Evolutionary conservation across 192 early-diverging fungal genomes (phyloP).

Genomic region (Backusella parvicylindrica): DNA sequence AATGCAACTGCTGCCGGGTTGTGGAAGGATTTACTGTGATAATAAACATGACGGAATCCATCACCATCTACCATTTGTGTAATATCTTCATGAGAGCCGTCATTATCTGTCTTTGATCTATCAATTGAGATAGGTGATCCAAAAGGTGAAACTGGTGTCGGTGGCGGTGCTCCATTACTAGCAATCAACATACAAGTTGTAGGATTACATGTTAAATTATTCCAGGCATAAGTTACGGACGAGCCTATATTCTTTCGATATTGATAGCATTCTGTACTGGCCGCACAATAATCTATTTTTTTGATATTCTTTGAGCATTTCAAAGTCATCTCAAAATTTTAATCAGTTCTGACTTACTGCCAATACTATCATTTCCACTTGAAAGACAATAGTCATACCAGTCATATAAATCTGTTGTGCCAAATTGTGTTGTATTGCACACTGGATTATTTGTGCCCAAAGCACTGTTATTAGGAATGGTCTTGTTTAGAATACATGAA

Average conservation of each 20-base stretch:
- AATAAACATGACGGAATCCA: background rate
- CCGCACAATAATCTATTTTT: constrained; percentile 19
- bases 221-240: constrained; percentile 4
- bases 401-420: constrained; percentile 8
- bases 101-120: background rate
- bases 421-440: constrained; percentile 17
- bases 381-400: constrained; percentile 26
- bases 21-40: background rate
- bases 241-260: background rate
- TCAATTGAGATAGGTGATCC: background rate
- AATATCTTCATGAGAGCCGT: background rate
- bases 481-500: constrained; percentile 21
- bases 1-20: background rate
- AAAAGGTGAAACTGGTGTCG: background rate
- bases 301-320: background rate
- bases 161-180: constrained; percentile 5
- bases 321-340: background rate
- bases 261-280: constrained; percentile 20
- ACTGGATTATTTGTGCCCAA: background rate
- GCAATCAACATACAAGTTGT: constrained; percentile 7
- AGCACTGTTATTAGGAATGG: background rate
- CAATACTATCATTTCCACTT: constrained; percentile 17
- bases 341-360: background rate
- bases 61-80: background rate
- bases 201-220: constrained; percentile 20